Evolutionary conservation across 1,284 basidiomycete species (phyloP), one percentile per base, ranked within the genome.

Genomic region (Cryptococcus sp.): DNA sequence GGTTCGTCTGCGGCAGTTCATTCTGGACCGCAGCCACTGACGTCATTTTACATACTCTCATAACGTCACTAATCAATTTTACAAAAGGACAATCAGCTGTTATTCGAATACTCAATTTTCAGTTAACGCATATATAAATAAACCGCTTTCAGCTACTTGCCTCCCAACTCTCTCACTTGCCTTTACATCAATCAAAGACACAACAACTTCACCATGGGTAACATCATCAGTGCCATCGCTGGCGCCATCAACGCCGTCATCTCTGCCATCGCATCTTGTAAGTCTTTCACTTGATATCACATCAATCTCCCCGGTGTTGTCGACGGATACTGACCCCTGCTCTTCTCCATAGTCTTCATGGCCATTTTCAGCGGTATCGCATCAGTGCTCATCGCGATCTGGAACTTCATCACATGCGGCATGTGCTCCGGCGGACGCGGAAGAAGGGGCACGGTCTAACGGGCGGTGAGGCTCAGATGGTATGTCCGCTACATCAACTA

Each of bases 331-430:
- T 49, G 47, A 49, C 17, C 47, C 25, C 40, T 23, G 11, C 17
- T 25, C 43, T 64, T 67, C 46, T 67, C 66, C 38, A 46, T 45
- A 29, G 58, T 72, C 55, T 64, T 72, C 59, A 69, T 67, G 47
- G 66, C 67, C 47, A 69, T 72, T 66, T 69, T 72, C 59, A 54
- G 54, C 25, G 69, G 71, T 61, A 70, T 73, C 59, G 68, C 65
- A 7, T 23, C 52, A 17, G 69, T 73, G 17, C 56, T 73, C 4
- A 59, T 67, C 40, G 71, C 69, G 46, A 73, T 70, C 56, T 70
- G 63, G 64, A 68, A 64, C 62, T 69, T 72, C 54, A 69, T 67
- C 59, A 67, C 66, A 8, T 67, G 70, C 47, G 67, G 66, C 34
- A 55, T 53, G 38, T 67, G 64, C 50, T 63, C 65, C n/a, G 67